Conservation (phyloP, 2,329 filamentous ascomycete genomes). For the Daldinia sp. region DNA sequence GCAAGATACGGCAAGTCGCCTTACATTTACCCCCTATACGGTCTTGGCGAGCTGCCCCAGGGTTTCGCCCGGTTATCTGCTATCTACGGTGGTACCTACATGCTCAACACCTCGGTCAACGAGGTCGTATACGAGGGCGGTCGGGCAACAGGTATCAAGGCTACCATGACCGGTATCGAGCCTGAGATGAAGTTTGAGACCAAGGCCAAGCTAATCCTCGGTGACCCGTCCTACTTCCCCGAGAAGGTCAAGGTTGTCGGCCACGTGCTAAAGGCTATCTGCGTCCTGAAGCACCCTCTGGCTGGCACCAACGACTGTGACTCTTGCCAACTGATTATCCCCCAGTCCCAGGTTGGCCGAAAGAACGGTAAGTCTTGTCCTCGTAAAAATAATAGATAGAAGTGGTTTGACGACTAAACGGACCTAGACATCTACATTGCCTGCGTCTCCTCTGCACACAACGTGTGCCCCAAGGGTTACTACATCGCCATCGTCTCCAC, state of each 20-base stretch:
- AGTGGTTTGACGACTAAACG: slow-evolving; percentile 8
- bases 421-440: slow-evolving; percentile 80
- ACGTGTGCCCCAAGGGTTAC: slow-evolving; percentile 98
- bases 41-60: slow-evolving; percentile 94
- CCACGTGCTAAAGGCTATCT: slow-evolving; percentile 94
- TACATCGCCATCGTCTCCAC: slow-evolving; percentile 99
- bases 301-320: slow-evolving; percentile 88
- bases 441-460: slow-evolving; percentile 93
- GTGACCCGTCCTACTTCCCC: slow-evolving; percentile 96
- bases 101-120: slow-evolving; percentile 95
- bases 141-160: slow-evolving; percentile 95
- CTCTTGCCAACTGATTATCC: slow-evolving; percentile 94
- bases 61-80: slow-evolving; percentile 96
- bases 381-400: neutral
- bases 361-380: slow-evolving; percentile 78
- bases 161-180: slow-evolving; percentile 90
- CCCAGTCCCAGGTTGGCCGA: slow-evolving; percentile 94
- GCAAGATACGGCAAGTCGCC: slow-evolving; percentile 97
- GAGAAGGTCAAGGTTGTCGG: slow-evolving; percentile 86
- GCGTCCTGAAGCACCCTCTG: slow-evolving; percentile 94
- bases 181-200: slow-evolving; percentile 93
- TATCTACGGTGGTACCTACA: slow-evolving; percentile 99
- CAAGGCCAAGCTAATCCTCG: slow-evolving; percentile 94
- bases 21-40: slow-evolving; percentile 99
- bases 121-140: slow-evolving; percentile 85